Conservation (phyloP, 805 yeast species). For the Ogataea neopini region DNA sequence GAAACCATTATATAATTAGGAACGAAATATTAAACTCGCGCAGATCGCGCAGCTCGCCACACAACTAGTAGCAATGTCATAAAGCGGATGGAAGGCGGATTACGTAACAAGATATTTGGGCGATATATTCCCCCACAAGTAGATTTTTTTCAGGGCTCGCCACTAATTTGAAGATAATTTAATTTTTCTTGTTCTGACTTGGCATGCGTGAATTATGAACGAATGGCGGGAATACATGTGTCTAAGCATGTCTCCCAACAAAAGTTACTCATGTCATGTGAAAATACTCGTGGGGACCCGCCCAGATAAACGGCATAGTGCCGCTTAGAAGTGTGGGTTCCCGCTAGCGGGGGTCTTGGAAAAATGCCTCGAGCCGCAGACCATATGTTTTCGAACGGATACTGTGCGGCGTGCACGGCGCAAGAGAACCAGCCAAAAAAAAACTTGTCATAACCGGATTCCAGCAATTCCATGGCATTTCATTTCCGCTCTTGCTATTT, state of each 20-base stretch:
- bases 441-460: neutral
- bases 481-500: neutral
- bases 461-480: neutral
- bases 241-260: neutral
- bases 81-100: too few species aligned
- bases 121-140: too few species aligned
- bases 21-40: too few species aligned
- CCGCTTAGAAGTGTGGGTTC: neutral
- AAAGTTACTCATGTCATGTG: neutral
- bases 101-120: too few species aligned
- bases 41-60: too few species aligned
- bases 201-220: neutral
- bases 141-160: too few species aligned
- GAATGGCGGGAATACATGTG: neutral
- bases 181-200: too few species aligned
- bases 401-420: neutral
- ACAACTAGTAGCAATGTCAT: too few species aligned
- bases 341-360: neutral
- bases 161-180: too few species aligned
- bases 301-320: neutral
- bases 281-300: neutral
- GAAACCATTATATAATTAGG: too few species aligned
- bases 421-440: neutral
- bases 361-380: conserved; percentile 3
- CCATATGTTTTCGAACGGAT: neutral